Base-by-base conservation (phyloP, 257 asterid genomes). In the Avicennia marina region DNA sequence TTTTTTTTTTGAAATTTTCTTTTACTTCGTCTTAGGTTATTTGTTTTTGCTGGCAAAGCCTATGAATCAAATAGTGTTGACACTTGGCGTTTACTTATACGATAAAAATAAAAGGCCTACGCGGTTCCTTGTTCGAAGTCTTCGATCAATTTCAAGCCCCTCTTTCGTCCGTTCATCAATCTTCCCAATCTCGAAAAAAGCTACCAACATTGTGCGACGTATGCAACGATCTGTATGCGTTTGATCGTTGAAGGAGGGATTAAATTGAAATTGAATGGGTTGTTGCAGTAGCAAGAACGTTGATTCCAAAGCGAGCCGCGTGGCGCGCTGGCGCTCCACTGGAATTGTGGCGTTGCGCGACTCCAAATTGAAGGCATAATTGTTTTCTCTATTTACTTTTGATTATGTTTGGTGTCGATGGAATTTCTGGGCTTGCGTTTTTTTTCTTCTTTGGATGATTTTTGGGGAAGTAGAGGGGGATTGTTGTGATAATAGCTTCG, bases 311-410 rank as follows among this genome's bases (percentile, higher is more conserved):
- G 90, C 85, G 6, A 77, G 54, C 74, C 86, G 95, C 63, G 50
- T 70, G 69, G 76, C 82, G 36, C 85, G 98, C 32, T 88, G 98
- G 98, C 90, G 96, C 64, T 83, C 98, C 62, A 91, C 98, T 34
- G 98, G 98, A 58, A 91, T 91, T 38, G 97, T 91, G 19, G 93
- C 95, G 49, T 61, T 88, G 80, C 94, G 98, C 20, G 97, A 91
- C 68, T 78, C 95, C 71, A 91, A 86, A 69, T 76, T 91, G 74
- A 91, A 91, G 95, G 98, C 48, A 66, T 60, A 7, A 4, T 48
- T 22, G 2, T 63, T 20, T 19, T 22, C 29, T 29, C 2, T 38
- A 9, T 12, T 42, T 18, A 1, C 41, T 43, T 24, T 32, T 33
- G 19, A 6, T 63, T 9, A 5, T 6, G 21, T 39, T 17, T 44